These are phyloP conservation scores for Boletellus sp. DNA, from an alignment of 768 basidiomycete genomes.

Conservation along the genomic window DNA sequence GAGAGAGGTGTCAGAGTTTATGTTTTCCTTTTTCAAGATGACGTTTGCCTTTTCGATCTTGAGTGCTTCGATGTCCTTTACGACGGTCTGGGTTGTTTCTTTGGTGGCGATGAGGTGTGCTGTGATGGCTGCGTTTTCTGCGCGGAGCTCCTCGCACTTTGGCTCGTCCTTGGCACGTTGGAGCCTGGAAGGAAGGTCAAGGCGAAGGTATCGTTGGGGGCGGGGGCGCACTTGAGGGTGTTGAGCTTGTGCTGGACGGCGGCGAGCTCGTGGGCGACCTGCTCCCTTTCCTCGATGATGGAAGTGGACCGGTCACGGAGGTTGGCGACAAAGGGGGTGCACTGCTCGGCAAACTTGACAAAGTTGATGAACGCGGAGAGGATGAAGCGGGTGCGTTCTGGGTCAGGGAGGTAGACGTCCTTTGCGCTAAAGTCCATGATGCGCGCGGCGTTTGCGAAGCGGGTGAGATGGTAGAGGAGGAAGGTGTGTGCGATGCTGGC, in stretches of 20 bases:
- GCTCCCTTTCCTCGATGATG: constrained; percentile 60
- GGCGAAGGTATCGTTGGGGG: background rate
- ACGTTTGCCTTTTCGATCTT: constrained; percentile 68
- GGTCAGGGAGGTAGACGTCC: constrained; percentile 71
- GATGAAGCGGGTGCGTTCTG: constrained; percentile 67
- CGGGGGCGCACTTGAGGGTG: constrained; percentile 50
- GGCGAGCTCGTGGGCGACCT: constrained; percentile 44
- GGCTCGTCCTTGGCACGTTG: constrained; percentile 70
- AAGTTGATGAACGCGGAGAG: constrained; percentile 93
- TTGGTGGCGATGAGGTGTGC: constrained; percentile 69
- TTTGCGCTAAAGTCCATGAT: constrained; percentile 73
- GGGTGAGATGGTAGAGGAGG: constrained; percentile 68
- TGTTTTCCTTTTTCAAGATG: constrained; percentile 64
- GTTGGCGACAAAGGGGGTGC: constrained; percentile 55
- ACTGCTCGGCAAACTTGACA: constrained; percentile 83
- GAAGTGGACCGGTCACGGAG: constrained; percentile 57
- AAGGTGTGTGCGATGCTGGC: constrained; percentile 58
- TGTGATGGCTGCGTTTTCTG: constrained; percentile 59
- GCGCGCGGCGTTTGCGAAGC: constrained; percentile 69
- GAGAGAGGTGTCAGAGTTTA: constrained; percentile 57
- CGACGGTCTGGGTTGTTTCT: constrained; percentile 53
- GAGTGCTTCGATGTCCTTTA: constrained; percentile 64
- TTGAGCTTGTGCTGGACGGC: constrained; percentile 51
- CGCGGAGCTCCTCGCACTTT: constrained; percentile 52
- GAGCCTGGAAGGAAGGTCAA: constrained; percentile 37